A percentile compares a stretch with the other conserved stretches of the same genome.
phyloP scores from a whole-genome alignment of 352 stramenopile species.

The Phytophthora pluvialis region DNA sequence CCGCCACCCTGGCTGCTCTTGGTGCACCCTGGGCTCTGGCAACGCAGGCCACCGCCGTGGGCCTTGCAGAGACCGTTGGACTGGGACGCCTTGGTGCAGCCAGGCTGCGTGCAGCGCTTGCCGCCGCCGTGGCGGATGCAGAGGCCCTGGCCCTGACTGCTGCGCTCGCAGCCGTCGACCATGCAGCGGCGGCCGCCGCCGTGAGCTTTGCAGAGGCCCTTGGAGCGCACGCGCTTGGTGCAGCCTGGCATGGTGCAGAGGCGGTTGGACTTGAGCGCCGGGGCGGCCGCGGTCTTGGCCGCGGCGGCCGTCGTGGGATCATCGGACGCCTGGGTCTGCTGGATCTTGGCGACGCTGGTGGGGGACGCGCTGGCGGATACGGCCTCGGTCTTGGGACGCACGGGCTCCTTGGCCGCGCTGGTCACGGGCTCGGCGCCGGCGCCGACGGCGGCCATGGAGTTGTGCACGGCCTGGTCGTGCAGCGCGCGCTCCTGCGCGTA shows the following conservation, averaged over 20 bases:
- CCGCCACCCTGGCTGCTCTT: conserved; percentile 86
- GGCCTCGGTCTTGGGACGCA: conserved; percentile 30
- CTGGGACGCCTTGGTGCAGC: conserved; percentile 85
- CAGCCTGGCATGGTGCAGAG: conserved; percentile 85
- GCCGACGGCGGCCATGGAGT: conserved; percentile 26
- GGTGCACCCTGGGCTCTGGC: conserved; percentile 72
- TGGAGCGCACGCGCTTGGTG: conserved; percentile 86
- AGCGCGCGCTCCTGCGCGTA: conserved; percentile 48
- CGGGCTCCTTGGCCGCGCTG: conserved; percentile 14
- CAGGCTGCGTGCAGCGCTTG: conserved; percentile 77
- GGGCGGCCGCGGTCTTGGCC: conserved; percentile 19
- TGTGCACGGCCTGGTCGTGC: conserved; percentile 44
- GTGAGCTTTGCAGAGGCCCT: conserved; percentile 87
- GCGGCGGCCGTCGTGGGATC: background rate
- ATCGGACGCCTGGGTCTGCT: conserved; percentile 6
- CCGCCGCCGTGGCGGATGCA: conserved; percentile 88
- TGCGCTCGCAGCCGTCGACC: conserved; percentile 83
- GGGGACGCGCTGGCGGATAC: conserved; percentile 26
- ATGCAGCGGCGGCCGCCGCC: conserved; percentile 80
- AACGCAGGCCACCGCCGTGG: conserved; percentile 83
- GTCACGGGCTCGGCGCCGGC: conserved; percentile 9
- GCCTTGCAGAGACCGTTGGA: conserved; percentile 88
- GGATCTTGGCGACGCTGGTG: conserved; percentile 33
- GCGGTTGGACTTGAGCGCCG: conserved; percentile 74
- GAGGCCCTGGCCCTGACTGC: conserved; percentile 79